Conservation (phyloP, 2,329 filamentous ascomycete species). For the Lasiodiplodia theobromae region DNA sequence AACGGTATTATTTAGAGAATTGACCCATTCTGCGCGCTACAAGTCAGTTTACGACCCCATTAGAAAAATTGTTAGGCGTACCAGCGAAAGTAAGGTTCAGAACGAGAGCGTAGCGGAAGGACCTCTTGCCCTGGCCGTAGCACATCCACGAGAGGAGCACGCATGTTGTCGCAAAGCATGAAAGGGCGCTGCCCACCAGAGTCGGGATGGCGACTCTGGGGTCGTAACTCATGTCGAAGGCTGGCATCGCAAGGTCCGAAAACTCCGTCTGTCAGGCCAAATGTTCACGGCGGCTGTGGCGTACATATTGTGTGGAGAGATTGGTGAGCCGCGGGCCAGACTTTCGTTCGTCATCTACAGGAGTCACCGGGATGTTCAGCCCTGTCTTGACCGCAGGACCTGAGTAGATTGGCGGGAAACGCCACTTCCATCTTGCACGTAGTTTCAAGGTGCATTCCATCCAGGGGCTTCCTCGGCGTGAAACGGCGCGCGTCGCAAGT, state of each 20-base stretch:
- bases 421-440: conserved; percentile 10
- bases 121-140: conserved; percentile 34
- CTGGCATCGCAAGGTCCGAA: not conserved
- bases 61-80: conserved; percentile 24
- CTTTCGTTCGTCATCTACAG: conserved; percentile 2
- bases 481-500: conserved; percentile 24
- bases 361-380: conserved; percentile 4
- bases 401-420: conserved; percentile 9
- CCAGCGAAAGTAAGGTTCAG: conserved; percentile 38
- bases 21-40: conserved; percentile 50
- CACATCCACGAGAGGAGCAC: conserved; percentile 36
- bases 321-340: not conserved
- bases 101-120: conserved; percentile 38
- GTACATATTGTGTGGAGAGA: conserved; percentile 16
- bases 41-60: not conserved
- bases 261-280: conserved; percentile 2
- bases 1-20: conserved; percentile 53
- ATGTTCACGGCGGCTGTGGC: conserved; percentile 12
- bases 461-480: conserved; percentile 23
- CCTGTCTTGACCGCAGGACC: conserved; percentile 4
- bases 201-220: conserved; percentile 33
- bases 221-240: conserved; percentile 8
- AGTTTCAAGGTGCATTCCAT: conserved; percentile 25
- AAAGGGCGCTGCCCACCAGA: conserved; percentile 37
- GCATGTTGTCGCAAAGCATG: conserved; percentile 32